phyloP scores from a whole-genome alignment of 1,284 basidiomycete species.

The Microstroma glucosiphilum region DNA sequence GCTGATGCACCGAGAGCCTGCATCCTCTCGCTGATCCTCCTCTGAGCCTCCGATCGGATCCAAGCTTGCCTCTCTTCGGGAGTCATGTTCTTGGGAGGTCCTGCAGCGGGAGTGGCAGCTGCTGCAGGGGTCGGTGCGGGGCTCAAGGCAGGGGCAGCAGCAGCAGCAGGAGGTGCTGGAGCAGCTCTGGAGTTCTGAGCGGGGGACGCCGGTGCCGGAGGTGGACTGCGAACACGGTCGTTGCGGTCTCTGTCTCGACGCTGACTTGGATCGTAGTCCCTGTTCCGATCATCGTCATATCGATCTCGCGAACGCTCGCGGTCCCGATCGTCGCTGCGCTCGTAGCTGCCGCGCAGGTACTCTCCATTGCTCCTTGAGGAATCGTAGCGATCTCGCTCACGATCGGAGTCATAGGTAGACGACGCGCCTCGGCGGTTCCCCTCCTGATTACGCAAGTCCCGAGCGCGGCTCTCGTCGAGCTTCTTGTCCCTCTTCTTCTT shows the following conservation, averaged over 20 bases:
- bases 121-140: conserved; percentile 54
- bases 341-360: conserved; percentile 35
- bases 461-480: conserved; percentile 58
- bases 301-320: conserved; percentile 52
- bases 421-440: conserved; percentile 21
- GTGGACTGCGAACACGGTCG: conserved; percentile 53
- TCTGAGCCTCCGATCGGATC: conserved; percentile 74
- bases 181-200: conserved; percentile 40
- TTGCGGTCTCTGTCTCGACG: neutral
- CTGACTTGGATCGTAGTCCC: conserved; percentile 23
- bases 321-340: conserved; percentile 32
- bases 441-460: conserved; percentile 78
- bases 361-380: conserved; percentile 27
- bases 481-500: conserved; percentile 64
- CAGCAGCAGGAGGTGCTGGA: conserved; percentile 18
- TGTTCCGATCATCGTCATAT: conserved; percentile 12
- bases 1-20: conserved; percentile 69
- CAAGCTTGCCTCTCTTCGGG: conserved; percentile 75
- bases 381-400: conserved; percentile 14
- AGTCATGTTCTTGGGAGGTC: conserved; percentile 70
- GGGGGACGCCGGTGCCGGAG: conserved; percentile 53
- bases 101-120: conserved; percentile 55
- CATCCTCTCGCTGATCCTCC: conserved; percentile 78
- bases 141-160: conserved; percentile 52
- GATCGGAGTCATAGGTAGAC: conserved; percentile 15